Evolutionary conservation across 1,284 basidiomycete genomes (phyloP), one percentile per base, ranked within the genome.

Genomic region (Fistulinella staudtii): DNA sequence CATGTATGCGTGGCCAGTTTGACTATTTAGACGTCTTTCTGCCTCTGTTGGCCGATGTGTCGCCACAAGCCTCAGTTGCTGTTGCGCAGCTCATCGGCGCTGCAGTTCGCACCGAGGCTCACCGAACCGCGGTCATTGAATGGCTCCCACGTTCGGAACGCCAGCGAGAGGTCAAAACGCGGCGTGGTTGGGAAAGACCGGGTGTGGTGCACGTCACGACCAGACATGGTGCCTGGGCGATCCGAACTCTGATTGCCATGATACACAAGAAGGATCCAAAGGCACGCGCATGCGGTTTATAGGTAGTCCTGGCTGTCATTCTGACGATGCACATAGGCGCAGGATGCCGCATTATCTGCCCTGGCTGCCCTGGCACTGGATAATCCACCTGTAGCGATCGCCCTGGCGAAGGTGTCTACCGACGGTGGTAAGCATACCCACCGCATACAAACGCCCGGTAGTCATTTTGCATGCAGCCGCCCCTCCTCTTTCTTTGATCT

Each of bases 331-430:
- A 31, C 13, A 8, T 39, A 90, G 78, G 60, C 80, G 3, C 80
- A 89, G 55, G 88, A 90, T 64, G 83, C 85, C 0, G 79, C 75
- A 0, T 63, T 92, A 5, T 73, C 71, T 18, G 85, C 85, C 0
- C 66, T 93, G n/a, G 82, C 82, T 2, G 73, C 85, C 0, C 63
- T 93, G 9, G 72, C 79, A 14, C 80, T 80, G 54, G 88, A 88
- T 46, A 86, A 85, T 48, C 57, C 71, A 0, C 48, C 63, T 5
- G 67, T 85, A 0, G 77, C 83, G 2, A 56, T 49, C 13, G 69
- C 68, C 0, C 63, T 88, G 4, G 58, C 67, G 1, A 78, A 71
- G 51, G 51, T 65, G 3, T 48, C 61, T 24, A 47, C 58, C 5
- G 77, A 75, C 40, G 69, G 68, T 43, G 58, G 77, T 74, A 35